Evolutionary conservation across 306 rosid species (phyloP), one percentile per base, ranked within the genome.

Genomic region (Cyclanthera cordifolia): DNA sequence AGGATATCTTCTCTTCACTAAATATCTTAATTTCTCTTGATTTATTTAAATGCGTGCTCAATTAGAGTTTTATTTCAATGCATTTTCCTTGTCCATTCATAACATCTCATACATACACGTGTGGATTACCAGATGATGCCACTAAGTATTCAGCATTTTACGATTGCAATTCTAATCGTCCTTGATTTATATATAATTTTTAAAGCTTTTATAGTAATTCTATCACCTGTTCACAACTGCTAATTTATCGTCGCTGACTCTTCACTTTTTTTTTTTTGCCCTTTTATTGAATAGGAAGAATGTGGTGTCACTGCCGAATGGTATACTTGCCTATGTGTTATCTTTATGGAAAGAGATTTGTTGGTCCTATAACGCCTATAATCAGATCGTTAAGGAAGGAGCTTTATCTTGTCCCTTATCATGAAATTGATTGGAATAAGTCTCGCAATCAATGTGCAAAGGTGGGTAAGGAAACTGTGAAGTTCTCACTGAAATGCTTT

Each of bases 291-390:
- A 19, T 16, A 77, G 80, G 80, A 66, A 77, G 80, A 63, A 74
- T 78, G 77, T 74, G 79, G 82, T 78, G 82, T 49, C 75, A 78
- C 41, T 74, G 76, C 21, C 75, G 82, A 70, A 70, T 74, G 78
- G 82, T 78, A 56, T 78, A 78, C 72, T 69, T 79, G 72, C 83
- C 78, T 10, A 79, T 79, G 83, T 79, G 78, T 24, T 79, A 79
- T 72, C 66, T 79, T 21, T 79, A 79, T 76, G 83, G 83, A 30
- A 79, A 69, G 37, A 72, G 80, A 59, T 79, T 76, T 82, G 89
- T 90, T 52, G 95, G 89, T 49, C 95, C 91, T 20, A 85, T 90
- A 73, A 84, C 96, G 27, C 92, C 91, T 41, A 84, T 79, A 69
- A 37, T 90, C 57, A 64, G 77, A 73, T 79, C 95, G 71, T 80